phyloP scores from a whole-genome alignment of 257 asterid genomes.

The Parsonsia alboflavescens region DNA sequence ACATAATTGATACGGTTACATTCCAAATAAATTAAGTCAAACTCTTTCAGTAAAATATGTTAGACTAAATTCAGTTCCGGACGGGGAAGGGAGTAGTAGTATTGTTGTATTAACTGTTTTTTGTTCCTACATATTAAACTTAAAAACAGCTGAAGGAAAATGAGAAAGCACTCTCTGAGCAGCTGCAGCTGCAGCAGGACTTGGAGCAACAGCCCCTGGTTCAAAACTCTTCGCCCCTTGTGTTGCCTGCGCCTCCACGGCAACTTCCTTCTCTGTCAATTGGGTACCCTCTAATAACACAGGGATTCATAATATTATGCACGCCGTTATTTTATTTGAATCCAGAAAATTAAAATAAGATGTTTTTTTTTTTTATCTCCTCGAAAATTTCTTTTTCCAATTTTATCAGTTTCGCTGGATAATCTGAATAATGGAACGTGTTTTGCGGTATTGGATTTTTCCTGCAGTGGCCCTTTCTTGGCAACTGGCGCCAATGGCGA shows the following conservation, averaged over 20 bases:
- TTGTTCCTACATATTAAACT: not conserved
- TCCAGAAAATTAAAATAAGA: too few species aligned
- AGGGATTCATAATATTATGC: not conserved
- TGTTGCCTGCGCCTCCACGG: constrained; percentile 22
- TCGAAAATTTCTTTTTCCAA: too few species aligned
- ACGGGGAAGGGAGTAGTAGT: too few species aligned
- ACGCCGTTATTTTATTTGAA: too few species aligned
- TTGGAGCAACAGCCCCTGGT: constrained; percentile 21
- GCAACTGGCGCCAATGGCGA: constrained; percentile 5
- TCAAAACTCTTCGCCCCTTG: constrained; percentile 15
- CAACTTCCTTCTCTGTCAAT: constrained; percentile 27
- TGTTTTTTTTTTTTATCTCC: too few species aligned
- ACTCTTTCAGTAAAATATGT: too few species aligned
- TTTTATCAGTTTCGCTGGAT: not conserved
- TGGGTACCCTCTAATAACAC: constrained; percentile 30
- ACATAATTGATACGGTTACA: too few species aligned
- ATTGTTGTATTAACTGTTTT: not conserved
- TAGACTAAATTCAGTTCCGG: too few species aligned
- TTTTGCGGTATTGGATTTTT: not conserved
- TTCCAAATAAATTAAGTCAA: too few species aligned
- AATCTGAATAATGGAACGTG: too few species aligned
- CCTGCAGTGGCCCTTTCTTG: constrained; percentile 16
- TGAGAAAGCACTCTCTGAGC: constrained; percentile 19
- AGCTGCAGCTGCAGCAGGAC: constrained; percentile 11
- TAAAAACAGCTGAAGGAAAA: constrained; percentile 39